Evolutionary conservation across 176 grass and related monocot genomes (phyloP).

Genomic region (Cymbopogon citratus): DNA sequence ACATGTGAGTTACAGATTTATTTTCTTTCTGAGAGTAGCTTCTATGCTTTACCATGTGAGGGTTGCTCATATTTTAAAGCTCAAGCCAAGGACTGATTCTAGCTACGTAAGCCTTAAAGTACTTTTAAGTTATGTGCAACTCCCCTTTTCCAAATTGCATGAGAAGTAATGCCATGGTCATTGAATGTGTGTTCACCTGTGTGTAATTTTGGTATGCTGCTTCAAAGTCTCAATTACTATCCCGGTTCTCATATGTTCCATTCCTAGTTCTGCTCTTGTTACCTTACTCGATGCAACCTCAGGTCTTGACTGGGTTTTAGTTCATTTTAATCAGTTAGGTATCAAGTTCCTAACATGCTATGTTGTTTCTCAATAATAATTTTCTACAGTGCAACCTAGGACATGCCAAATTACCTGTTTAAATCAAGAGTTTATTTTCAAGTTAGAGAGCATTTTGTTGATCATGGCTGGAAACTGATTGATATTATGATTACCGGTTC

Average conservation of each 20-base stretch:
- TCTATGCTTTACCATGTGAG: neutral
- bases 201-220: slow-evolving; percentile 17
- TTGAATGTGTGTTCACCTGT: slow-evolving; percentile 1
- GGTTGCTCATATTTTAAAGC: neutral
- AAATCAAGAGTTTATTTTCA: no score
- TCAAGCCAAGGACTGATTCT: neutral
- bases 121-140: slow-evolving; percentile 5
- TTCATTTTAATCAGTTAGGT: neutral
- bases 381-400: no score
- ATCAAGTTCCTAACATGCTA: neutral
- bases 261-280: slow-evolving; percentile 6
- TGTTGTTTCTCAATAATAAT: neutral
- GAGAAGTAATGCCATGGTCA: neutral
- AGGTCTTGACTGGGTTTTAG: slow-evolving; percentile 2
- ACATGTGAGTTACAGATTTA: slow-evolving; percentile 34
- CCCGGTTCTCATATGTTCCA: neutral
- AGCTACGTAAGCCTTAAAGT: neutral
- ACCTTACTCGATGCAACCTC: slow-evolving; percentile 3
- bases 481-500: neutral
- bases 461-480: neutral
- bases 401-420: no score
- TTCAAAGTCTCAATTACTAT: neutral
- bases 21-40: neutral
- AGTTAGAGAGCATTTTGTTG: neutral
- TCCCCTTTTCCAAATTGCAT: neutral